Evolutionary conservation across 1,284 basidiomycete species (phyloP).

Genomic region (Ganoderma sinense): DNA sequence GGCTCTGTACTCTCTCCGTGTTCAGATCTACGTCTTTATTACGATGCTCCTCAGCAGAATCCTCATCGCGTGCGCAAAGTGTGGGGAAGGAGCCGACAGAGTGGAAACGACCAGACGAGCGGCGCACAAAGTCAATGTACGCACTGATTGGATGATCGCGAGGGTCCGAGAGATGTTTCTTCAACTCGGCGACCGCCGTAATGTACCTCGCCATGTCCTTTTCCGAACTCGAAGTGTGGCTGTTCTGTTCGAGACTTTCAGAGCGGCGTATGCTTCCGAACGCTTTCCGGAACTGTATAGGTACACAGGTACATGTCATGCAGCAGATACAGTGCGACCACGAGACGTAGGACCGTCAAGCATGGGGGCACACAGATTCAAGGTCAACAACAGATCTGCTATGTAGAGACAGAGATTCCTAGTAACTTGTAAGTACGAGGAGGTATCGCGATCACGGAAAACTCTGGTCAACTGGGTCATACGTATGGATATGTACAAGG

Average conservation of each 20-base stretch:
- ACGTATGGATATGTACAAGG: neutral
- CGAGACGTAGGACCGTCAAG: neutral
- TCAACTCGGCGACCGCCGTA: neutral
- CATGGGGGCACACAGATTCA: neutral
- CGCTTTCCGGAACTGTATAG: neutral
- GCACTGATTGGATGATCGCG: neutral
- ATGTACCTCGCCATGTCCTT: neutral
- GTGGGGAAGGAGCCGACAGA: constrained; percentile 1
- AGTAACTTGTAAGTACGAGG: neutral
- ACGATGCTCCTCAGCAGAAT: neutral
- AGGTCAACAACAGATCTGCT: neutral
- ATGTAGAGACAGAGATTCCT: neutral
- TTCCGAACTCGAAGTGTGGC: neutral
- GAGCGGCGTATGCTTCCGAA: neutral
- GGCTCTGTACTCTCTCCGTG: neutral
- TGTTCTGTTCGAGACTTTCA: neutral
- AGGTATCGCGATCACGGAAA: neutral
- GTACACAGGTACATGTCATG: neutral
- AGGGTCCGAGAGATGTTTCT: neutral
- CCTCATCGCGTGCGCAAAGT: neutral
- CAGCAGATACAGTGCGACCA: neutral
- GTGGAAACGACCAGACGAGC: neutral
- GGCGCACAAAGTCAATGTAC: neutral
- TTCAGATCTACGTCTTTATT: constrained; percentile 1
- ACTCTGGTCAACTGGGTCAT: neutral